phyloP scores from a whole-genome alignment of 2,329 filamentous ascomycete species.

The Pestalotiopsis sp. region DNA sequence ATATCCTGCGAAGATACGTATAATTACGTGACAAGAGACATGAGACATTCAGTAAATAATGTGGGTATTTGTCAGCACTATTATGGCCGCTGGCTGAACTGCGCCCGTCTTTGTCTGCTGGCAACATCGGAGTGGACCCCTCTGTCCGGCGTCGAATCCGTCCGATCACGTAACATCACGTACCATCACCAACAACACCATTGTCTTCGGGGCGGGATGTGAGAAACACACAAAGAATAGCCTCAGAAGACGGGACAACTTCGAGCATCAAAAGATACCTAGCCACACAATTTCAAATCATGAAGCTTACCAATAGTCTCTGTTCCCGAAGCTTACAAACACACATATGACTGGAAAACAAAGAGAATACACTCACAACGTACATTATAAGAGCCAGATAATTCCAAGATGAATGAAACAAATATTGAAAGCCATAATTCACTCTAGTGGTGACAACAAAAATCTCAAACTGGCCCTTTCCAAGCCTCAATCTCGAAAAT shows the following conservation, averaged over 20 bases:
- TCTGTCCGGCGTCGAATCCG: conserved; percentile 15
- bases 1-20: neutral
- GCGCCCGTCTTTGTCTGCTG: neutral
- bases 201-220: neutral
- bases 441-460: neutral
- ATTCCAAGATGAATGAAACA: neutral
- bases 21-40: neutral
- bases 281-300: neutral
- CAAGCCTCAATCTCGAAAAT: neutral
- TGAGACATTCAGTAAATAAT: neutral
- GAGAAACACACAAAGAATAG: neutral
- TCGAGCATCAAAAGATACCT: neutral
- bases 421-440: neutral
- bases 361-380: neutral
- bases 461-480: neutral
- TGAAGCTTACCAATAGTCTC: neutral
- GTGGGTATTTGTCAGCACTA: conserved; percentile 6
- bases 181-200: neutral
- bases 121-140: neutral
- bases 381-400: neutral
- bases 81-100: neutral
- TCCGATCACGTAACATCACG: conserved; percentile 22
- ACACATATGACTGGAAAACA: neutral
- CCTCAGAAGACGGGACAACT: neutral
- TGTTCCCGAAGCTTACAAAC: neutral